phyloP scores from a whole-genome alignment of 2,329 filamentous ascomycete genomes.

The Scytalidium sp. region DNA sequence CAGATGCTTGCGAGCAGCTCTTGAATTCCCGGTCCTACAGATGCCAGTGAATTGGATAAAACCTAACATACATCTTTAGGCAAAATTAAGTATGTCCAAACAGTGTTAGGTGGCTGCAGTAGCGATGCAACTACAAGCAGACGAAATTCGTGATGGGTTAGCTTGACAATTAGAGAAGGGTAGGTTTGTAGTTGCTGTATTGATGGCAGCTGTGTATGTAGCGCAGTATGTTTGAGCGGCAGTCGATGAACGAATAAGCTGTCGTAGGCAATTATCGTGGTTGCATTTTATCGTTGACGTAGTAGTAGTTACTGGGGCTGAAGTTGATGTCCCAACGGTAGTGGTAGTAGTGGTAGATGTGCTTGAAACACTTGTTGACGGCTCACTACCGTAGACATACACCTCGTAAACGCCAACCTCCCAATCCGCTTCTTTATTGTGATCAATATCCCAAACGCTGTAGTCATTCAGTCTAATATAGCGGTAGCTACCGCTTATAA shows the following conservation, averaged over 20 bases:
- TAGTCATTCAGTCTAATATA: conserved; percentile 3
- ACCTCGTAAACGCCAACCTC: conserved; percentile 5
- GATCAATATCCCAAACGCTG: conserved; percentile 6
- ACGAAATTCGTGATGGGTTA: not conserved
- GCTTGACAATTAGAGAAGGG: not conserved
- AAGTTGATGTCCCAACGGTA: too few relatives aligned
- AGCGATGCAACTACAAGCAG: not conserved
- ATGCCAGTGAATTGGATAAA: too few relatives aligned
- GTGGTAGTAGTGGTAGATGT: not conserved
- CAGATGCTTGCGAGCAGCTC: too few relatives aligned
- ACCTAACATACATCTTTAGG: too few relatives aligned
- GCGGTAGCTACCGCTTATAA: conserved; percentile 4
- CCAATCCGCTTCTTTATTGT: conserved; percentile 3
- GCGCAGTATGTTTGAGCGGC: not conserved
- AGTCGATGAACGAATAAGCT: not conserved
- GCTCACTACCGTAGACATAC: conserved; percentile 2
- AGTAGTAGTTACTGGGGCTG: too few relatives aligned
- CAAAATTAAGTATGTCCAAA: too few relatives aligned
- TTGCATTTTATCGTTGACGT: too few relatives aligned
- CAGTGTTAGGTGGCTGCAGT: not conserved
- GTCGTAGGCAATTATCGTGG: not conserved
- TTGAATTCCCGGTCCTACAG: too few relatives aligned
- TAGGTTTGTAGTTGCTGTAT: not conserved
- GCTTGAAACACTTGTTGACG: not conserved
- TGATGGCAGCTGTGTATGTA: not conserved